phyloP scores from a whole-genome alignment of 176 grass and related monocot genomes.

The Tillandsia fasciculata region DNA sequence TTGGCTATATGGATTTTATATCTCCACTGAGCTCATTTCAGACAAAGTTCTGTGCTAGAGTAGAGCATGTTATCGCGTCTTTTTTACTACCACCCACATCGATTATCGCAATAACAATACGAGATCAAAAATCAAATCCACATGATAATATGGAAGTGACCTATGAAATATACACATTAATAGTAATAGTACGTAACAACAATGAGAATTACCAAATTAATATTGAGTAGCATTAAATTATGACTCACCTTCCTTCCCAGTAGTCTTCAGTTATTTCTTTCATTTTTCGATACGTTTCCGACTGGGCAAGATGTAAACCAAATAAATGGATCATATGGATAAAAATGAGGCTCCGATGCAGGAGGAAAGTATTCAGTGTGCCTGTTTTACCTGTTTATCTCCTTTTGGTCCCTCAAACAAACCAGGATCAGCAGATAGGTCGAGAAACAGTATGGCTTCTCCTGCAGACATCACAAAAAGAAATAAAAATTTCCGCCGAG shows the following conservation, averaged over 20 bases:
- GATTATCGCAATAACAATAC: too few species aligned
- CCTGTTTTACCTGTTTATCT: slow-evolving; percentile 58
- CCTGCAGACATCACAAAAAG: slow-evolving; percentile 33
- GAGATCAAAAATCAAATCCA: too few species aligned
- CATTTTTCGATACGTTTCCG: slow-evolving; percentile 86
- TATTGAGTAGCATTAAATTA: not conserved
- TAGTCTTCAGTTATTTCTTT: slow-evolving; percentile 66
- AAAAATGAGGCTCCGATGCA: slow-evolving; percentile 4
- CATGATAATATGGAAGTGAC: too few species aligned
- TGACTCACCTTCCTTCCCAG: slow-evolving; percentile 66
- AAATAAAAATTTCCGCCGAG: not conserved
- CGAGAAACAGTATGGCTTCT: slow-evolving; percentile 64
- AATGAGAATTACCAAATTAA: not conserved
- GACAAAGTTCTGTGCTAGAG: too few species aligned
- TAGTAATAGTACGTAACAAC: not conserved
- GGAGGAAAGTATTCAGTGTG: slow-evolving; percentile 2
- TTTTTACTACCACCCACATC: too few species aligned
- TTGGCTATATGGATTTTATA: too few species aligned
- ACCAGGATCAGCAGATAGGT: slow-evolving; percentile 72
- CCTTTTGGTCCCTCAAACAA: slow-evolving; percentile 79
- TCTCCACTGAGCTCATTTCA: too few species aligned
- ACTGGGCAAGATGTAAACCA: slow-evolving; percentile 33
- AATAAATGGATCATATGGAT: slow-evolving; percentile 18
- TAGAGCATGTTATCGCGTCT: too few species aligned
- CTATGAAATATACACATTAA: not conserved